phyloP scores from a whole-genome alignment of 2,329 filamentous ascomycete genomes.

The Allantophomopsis lycopodina region DNA sequence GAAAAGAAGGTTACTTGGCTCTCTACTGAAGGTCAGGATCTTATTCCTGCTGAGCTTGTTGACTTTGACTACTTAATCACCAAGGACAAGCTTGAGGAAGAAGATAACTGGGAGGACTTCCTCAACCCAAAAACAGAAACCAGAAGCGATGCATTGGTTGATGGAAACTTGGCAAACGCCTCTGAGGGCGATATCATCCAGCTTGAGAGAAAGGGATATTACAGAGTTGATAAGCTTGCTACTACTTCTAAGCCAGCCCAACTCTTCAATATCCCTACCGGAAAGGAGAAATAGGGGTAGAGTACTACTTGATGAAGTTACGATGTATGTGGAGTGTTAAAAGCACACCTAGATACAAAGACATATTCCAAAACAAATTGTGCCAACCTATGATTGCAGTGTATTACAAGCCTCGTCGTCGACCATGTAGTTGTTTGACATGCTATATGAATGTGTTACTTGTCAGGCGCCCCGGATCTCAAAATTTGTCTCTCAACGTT shows the following conservation, averaged over 20 bases:
- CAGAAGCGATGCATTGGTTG: conserved; percentile 62
- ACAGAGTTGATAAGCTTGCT: conserved; percentile 60
- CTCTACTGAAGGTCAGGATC: conserved; percentile 55
- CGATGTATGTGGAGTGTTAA: too few species aligned
- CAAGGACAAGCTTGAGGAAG: conserved; percentile 81
- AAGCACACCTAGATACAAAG: too few species aligned
- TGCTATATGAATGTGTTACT: too few species aligned
- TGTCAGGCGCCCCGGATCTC: too few species aligned
- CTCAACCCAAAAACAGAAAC: conserved; percentile 64
- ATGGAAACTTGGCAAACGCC: conserved; percentile 64
- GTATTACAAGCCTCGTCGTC: too few species aligned
- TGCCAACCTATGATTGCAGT: too few species aligned
- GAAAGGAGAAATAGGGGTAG: conserved; percentile 29
- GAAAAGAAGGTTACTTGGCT: conserved; percentile 96
- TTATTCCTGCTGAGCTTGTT: conserved; percentile 73
- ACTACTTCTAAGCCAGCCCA: conserved; percentile 44
- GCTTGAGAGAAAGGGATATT: conserved; percentile 88
- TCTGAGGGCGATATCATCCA: conserved; percentile 89
- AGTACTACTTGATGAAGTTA: neutral
- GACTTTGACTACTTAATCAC: conserved; percentile 89
- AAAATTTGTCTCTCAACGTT: too few species aligned
- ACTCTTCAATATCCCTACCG: conserved; percentile 58
- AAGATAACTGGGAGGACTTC: conserved; percentile 70
- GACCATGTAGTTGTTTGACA: too few species aligned
- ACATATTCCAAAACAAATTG: too few species aligned